Evolutionary conservation across 192 early-diverging fungal species (phyloP).

Genomic region (Funneliformis geosporum): DNA sequence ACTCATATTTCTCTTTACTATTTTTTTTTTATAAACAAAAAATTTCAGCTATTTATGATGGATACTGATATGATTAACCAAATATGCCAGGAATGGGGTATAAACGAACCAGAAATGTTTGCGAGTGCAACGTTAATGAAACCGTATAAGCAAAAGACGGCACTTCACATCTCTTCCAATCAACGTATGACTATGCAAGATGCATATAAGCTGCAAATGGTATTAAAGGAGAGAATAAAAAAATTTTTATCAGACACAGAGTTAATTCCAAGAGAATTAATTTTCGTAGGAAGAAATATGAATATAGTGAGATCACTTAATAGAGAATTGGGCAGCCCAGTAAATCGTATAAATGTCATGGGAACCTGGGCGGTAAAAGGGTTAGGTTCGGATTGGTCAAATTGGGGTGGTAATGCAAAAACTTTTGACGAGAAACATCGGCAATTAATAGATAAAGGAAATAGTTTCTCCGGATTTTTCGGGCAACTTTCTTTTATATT

Average conservation of each 20-base stretch:
- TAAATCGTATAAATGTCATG: conserved; percentile 87
- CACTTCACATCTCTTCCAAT: conserved; percentile 45
- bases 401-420: conserved; percentile 35
- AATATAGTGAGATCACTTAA: conserved; percentile 86
- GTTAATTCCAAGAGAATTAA: conserved; percentile 81
- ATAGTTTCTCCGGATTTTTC: conserved; percentile 18
- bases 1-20: too few relatives aligned
- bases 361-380: conserved; percentile 74
- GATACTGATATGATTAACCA: conserved; percentile 62
- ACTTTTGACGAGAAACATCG: neutral
- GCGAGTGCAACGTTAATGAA: conserved; percentile 62
- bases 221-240: conserved; percentile 70
- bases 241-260: conserved; percentile 72
- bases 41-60: conserved; percentile 29
- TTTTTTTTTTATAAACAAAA: neutral
- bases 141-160: conserved; percentile 60
- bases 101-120: conserved; percentile 65
- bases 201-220: conserved; percentile 73
- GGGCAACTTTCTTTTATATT: conserved; percentile 33
- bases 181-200: conserved; percentile 49
- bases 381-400: conserved; percentile 43
- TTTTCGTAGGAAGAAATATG: conserved; percentile 89
- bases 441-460: neutral
- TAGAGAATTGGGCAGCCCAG: conserved; percentile 78
- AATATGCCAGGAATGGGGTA: conserved; percentile 76